These are phyloP conservation scores for Actinomortierella wolfii DNA, from an alignment of 371 early-diverging fungal species.

Conservation along the genomic window DNA sequence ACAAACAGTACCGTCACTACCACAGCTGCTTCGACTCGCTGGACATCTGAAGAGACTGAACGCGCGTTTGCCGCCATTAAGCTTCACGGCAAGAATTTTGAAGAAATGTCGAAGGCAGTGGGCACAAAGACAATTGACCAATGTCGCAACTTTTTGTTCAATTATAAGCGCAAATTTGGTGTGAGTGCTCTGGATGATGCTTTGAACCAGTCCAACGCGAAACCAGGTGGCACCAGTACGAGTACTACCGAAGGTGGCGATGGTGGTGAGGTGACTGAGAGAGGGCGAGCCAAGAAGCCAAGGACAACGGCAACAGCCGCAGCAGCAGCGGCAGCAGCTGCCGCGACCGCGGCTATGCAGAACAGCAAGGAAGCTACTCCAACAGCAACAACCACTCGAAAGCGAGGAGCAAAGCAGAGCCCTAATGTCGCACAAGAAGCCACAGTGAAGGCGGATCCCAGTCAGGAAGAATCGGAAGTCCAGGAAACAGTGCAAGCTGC, in stretches of 20 bases:
- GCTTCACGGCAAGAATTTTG: slow-evolving; percentile 76
- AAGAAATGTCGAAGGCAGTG: slow-evolving; percentile 67
- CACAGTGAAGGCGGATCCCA: no score
- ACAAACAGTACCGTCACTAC: slow-evolving; percentile 9
- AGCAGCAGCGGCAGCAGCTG: slow-evolving; percentile 2
- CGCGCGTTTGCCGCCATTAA: slow-evolving; percentile 77
- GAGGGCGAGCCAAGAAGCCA: not conserved
- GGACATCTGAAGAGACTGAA: slow-evolving; percentile 78
- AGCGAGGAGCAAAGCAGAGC: slow-evolving; percentile 1
- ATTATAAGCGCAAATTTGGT: slow-evolving; percentile 71
- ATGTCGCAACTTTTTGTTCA: slow-evolving; percentile 81
- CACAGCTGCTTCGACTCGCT: slow-evolving; percentile 58
- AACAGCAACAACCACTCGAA: slow-evolving; percentile 8
- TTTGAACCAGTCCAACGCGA: slow-evolving; percentile 11
- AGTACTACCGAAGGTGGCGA: no score
- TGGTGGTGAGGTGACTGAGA: no score
- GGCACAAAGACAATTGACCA: slow-evolving; percentile 82
- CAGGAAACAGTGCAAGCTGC: not conserved
- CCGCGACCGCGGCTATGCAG: not conserved
- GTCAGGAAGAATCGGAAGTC: no score
- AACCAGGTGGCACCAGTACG: no score
- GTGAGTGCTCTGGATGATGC: slow-evolving; percentile 67
- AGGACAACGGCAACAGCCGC: slow-evolving; percentile 5
- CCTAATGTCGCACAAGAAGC: slow-evolving; percentile 5
- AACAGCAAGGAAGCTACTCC: slow-evolving; percentile 7